A percentile compares a stretch with the other conserved stretches of the same genome.
Conservation (phyloP, 768 basidiomycete species). For the Lanmaoa rubissima region DNA sequence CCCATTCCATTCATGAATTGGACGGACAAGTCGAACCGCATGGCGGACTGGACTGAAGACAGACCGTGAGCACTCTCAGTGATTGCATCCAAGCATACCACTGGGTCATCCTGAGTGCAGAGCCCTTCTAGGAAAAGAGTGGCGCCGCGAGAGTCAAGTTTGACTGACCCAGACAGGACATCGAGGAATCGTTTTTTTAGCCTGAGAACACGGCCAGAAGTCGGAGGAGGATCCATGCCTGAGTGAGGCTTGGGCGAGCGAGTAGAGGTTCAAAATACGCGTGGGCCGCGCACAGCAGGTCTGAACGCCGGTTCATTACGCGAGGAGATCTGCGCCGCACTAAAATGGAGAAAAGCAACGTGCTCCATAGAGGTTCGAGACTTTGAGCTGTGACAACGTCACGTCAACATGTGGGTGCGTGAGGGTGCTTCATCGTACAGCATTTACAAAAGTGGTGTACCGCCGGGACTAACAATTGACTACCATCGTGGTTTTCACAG, state of each 20-base stretch:
- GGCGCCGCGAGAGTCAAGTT: slow-evolving; percentile 22
- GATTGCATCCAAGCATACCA: slow-evolving; percentile 38
- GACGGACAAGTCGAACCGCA: slow-evolving; percentile 37
- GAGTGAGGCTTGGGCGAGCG: neutral
- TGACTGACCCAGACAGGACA: slow-evolving; percentile 30
- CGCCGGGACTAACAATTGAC: too few species aligned
- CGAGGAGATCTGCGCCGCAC: neutral
- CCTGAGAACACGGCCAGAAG: slow-evolving; percentile 6
- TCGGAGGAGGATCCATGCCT: neutral
- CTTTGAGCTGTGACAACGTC: neutral
- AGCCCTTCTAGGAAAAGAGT: slow-evolving; percentile 47
- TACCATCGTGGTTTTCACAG: neutral
- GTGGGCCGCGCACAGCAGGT: neutral
- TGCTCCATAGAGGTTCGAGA: neutral
- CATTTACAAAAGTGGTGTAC: neutral
- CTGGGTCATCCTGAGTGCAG: slow-evolving; percentile 39
- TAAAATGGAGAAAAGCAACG: neutral
- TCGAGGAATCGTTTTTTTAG: slow-evolving; percentile 36
- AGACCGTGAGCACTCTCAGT: slow-evolving; percentile 38
- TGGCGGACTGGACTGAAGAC: slow-evolving; percentile 36
- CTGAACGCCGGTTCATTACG: neutral
- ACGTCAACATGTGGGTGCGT: neutral
- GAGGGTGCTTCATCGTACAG: neutral
- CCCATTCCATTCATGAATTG: slow-evolving; percentile 45
- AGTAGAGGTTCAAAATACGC: neutral